These are phyloP conservation scores for Trichosanthes cucumerina DNA, from an alignment of 306 rosid species.

Conservation along the genomic window DNA sequence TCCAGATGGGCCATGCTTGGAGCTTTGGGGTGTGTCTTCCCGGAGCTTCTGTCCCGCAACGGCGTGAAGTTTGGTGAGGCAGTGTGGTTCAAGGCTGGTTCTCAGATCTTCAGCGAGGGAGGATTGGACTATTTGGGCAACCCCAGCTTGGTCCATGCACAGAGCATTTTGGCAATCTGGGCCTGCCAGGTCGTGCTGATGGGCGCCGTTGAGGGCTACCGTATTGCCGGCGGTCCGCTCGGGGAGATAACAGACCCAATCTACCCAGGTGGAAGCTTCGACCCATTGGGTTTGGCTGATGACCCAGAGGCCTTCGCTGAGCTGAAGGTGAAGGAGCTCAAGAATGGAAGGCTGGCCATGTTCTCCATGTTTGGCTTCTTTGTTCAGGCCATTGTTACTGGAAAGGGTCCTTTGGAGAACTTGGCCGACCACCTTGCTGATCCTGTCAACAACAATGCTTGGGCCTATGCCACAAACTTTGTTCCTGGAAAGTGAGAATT, in stretches of 20 bases:
- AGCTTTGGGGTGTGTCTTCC: slow-evolving; percentile 76
- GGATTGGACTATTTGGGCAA: slow-evolving; percentile 95
- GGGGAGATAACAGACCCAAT: slow-evolving; percentile 82
- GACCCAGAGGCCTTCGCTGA: slow-evolving; percentile 96
- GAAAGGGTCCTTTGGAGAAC: slow-evolving; percentile 84
- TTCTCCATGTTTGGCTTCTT: slow-evolving; percentile 94
- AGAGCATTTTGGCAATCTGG: slow-evolving; percentile 93
- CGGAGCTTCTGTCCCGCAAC: slow-evolving; percentile 72
- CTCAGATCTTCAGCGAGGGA: slow-evolving; percentile 86
- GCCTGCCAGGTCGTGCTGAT: slow-evolving; percentile 64
- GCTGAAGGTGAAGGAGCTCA: slow-evolving; percentile 80
- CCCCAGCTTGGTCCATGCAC: slow-evolving; percentile 83
- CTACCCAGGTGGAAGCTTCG: slow-evolving; percentile 97
- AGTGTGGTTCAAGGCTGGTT: slow-evolving; percentile 89
- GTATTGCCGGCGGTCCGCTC: slow-evolving; percentile 80
- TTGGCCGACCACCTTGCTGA: slow-evolving; percentile 87
- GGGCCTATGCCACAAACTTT: slow-evolving; percentile 88
- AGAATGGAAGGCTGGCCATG: slow-evolving; percentile 89
- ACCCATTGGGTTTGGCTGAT: slow-evolving; percentile 85
- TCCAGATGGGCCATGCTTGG: slow-evolving; percentile 90
- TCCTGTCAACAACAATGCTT: slow-evolving; percentile 96
- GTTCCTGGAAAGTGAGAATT: slow-evolving; percentile 82
- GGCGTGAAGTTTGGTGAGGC: slow-evolving; percentile 86
- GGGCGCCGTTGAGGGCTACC: slow-evolving; percentile 91
- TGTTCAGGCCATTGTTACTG: slow-evolving; percentile 85